Evolutionary conservation across 2,329 filamentous ascomycete genomes (phyloP).

Genomic region (Calycina herbarum): DNA sequence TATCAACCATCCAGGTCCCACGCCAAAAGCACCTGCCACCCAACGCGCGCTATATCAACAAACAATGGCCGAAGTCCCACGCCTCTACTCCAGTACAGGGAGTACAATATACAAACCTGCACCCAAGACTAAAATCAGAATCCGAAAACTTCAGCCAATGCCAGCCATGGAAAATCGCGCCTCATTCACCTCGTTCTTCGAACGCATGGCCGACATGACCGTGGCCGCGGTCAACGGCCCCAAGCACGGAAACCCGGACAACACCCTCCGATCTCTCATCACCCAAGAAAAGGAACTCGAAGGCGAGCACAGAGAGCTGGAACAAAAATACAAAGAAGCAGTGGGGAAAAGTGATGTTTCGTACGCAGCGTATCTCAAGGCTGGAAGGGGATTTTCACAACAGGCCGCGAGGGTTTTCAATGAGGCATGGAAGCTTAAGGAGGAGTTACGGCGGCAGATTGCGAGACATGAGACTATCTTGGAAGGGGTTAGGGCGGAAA

Average conservation of each 20-base stretch:
- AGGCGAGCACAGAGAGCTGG: neutral
- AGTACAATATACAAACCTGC: neutral
- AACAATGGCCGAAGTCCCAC: neutral
- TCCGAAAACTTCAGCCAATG: neutral
- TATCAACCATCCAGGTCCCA: neutral
- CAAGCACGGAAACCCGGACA: neutral
- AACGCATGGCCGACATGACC: neutral
- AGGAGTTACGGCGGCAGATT: neutral
- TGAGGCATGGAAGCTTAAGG: neutral
- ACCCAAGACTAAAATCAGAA: neutral
- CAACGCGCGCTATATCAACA: neutral
- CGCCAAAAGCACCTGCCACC: neutral
- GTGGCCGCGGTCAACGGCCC: neutral
- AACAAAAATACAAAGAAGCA: neutral
- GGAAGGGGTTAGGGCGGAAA: neutral
- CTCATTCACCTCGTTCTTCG: conserved; percentile 2
- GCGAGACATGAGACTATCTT: neutral
- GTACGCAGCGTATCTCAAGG: neutral
- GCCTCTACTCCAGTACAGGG: neutral
- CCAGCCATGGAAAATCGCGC: neutral
- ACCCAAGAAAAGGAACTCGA: neutral
- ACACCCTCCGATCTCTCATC: neutral
- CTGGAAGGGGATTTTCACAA: neutral
- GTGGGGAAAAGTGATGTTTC: neutral
- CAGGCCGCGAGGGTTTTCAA: conserved; percentile 1